phyloP scores from a whole-genome alignment of 768 basidiomycete species.

The Amanita pallidorosea region DNA sequence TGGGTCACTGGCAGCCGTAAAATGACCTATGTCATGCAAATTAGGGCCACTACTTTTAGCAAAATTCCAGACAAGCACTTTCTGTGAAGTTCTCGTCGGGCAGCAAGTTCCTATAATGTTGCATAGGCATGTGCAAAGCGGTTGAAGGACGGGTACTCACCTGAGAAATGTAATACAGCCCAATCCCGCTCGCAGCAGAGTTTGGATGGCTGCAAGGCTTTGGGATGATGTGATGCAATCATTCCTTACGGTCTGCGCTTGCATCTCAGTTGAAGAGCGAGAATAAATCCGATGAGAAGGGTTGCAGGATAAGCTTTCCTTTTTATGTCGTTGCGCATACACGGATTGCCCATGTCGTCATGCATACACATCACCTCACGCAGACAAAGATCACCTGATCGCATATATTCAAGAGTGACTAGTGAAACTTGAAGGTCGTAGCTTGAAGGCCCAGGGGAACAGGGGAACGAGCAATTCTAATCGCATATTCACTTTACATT shows the following conservation, averaged over 20 bases:
- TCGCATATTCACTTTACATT: neutral
- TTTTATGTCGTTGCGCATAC: neutral
- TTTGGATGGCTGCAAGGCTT: conserved; percentile 63
- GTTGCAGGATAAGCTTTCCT: neutral
- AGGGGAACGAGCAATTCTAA: neutral
- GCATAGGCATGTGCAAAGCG: neutral
- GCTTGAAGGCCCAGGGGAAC: neutral
- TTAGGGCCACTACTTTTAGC: neutral
- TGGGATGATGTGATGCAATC: conserved; percentile 41
- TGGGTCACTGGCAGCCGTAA: conserved; percentile 39
- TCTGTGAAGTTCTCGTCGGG: conserved; percentile 73
- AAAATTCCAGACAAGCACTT: conserved; percentile 26
- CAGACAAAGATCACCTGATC: neutral
- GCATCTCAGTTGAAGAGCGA: conserved; percentile 14
- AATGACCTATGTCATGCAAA: conserved; percentile 31
- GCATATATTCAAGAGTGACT: neutral
- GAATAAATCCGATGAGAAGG: neutral
- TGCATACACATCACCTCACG: neutral
- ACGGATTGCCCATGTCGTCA: conserved; percentile 1
- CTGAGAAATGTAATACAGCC: conserved; percentile 73
- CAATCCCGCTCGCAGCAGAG: conserved; percentile 59
- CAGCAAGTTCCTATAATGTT: conserved; percentile 48
- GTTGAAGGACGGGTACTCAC: conserved; percentile 20
- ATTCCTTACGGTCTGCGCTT: conserved; percentile 22
- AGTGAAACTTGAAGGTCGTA: neutral